Percentiles rank a stretch among this genome's conserved stretches.
These are phyloP conservation scores for Venturia carpophila DNA, from an alignment of 2,329 filamentous ascomycete genomes.

Conservation along the genomic window DNA sequence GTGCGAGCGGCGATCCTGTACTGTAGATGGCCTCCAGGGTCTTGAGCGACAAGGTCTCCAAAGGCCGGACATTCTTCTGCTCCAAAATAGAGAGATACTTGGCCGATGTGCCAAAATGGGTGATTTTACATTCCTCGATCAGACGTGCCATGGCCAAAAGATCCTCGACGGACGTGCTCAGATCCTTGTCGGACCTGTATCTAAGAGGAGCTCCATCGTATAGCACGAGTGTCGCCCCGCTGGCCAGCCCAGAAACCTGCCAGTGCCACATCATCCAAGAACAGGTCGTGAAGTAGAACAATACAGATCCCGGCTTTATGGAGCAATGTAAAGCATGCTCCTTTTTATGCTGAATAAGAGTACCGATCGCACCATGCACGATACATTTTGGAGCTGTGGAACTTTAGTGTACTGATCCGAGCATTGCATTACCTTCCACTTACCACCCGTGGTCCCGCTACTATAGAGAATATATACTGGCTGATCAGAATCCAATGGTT, in stretches of 20 bases:
- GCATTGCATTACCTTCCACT: background rate
- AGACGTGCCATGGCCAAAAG: slow-evolving; percentile 75
- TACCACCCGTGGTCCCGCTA: slow-evolving; percentile 70
- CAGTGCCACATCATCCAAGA: slow-evolving; percentile 99
- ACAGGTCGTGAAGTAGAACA: slow-evolving; percentile 91
- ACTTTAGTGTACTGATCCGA: background rate
- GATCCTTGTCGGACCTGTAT: slow-evolving; percentile 29
- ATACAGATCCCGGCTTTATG: slow-evolving; percentile 59
- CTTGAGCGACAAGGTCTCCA: slow-evolving; percentile 42
- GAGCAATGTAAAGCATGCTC: slow-evolving; percentile 85
- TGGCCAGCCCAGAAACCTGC: slow-evolving; percentile 78
- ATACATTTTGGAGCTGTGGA: slow-evolving; percentile 70
- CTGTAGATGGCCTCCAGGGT: slow-evolving; percentile 81
- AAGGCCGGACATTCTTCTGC: slow-evolving; percentile 60
- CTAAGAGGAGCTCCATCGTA: slow-evolving; percentile 90
- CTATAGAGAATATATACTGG: slow-evolving; percentile 87
- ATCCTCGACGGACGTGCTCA: slow-evolving; percentile 51
- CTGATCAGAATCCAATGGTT: slow-evolving; percentile 73
- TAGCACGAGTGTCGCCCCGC: slow-evolving; percentile 73
- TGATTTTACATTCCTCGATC: slow-evolving; percentile 72
- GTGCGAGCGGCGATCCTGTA: slow-evolving; percentile 84
- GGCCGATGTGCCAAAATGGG: slow-evolving; percentile 90
- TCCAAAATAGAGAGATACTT: slow-evolving; percentile 90
- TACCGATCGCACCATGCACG: slow-evolving; percentile 83
- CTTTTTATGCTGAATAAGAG: slow-evolving; percentile 93